These are phyloP conservation scores for Aphanocladium album DNA, from an alignment of 2,329 filamentous ascomycete genomes.

Conservation along the genomic window DNA sequence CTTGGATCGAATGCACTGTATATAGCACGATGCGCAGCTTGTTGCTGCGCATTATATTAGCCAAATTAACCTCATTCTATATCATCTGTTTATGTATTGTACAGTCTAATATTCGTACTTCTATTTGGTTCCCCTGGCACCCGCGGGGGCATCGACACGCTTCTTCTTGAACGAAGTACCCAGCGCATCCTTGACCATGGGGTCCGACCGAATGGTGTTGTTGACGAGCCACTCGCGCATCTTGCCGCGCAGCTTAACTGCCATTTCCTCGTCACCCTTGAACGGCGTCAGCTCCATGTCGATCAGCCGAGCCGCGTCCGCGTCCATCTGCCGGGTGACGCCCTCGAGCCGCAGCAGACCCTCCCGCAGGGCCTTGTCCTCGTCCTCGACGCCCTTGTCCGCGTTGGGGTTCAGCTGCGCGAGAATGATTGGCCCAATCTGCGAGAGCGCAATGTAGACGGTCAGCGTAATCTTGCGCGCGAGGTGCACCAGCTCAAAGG, in stretches of 20 bases:
- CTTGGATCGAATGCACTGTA: constrained; percentile 3
- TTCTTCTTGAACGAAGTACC: constrained; percentile 60
- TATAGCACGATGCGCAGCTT: not conserved
- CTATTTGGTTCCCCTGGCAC: constrained; percentile 50
- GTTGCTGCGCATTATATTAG: not conserved
- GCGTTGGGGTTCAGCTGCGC: constrained; percentile 20
- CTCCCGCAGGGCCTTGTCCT: constrained; percentile 49
- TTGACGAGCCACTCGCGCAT: constrained; percentile 85
- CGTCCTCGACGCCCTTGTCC: constrained; percentile 23
- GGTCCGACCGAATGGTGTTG: constrained; percentile 74
- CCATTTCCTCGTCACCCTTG: constrained; percentile 61
- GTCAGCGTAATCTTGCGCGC: constrained; percentile 73
- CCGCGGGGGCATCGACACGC: constrained; percentile 56
- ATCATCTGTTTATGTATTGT: not conserved
- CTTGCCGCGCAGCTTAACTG: constrained; percentile 56
- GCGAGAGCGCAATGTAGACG: constrained; percentile 75
- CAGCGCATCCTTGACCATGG: constrained; percentile 77
- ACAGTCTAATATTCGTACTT: not conserved
- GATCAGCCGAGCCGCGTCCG: constrained; percentile 65
- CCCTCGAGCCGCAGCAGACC: constrained; percentile 64
- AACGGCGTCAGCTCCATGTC: constrained; percentile 79
- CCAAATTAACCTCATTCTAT: not conserved
- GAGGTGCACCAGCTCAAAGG: constrained; percentile 77
- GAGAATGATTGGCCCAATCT: constrained; percentile 66
- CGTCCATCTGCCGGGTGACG: constrained; percentile 54